Evolutionary conservation across 148 eudicot genomes (phyloP).

Genomic region (Amaranthus cruentus): DNA sequence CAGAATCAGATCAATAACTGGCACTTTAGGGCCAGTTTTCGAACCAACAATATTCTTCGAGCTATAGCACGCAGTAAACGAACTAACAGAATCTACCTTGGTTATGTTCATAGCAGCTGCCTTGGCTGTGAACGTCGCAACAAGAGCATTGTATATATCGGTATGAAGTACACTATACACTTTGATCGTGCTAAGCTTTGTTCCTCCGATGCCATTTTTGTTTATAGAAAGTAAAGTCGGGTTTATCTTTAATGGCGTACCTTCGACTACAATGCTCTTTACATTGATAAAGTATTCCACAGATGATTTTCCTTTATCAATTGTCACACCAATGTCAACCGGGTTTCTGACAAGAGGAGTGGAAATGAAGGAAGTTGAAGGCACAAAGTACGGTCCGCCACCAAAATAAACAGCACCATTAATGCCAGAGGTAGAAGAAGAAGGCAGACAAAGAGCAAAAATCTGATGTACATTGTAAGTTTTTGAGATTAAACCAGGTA

Average conservation of each 20-base stretch:
- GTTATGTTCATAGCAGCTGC: constrained; percentile 24
- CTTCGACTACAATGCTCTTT: constrained; percentile 24
- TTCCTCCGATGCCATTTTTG: constrained; percentile 32
- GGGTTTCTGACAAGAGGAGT: constrained; percentile 38
- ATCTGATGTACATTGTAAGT: constrained; percentile 23
- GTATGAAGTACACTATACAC: constrained; percentile 36
- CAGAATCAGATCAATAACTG: constrained; percentile 29
- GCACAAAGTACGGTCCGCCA: constrained; percentile 37
- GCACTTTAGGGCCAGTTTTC: constrained; percentile 27
- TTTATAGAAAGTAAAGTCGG: constrained; percentile 17
- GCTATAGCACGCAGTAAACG: constrained; percentile 38
- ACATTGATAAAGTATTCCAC: constrained; percentile 39
- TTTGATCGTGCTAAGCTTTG: constrained; percentile 30
- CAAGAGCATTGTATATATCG: constrained; percentile 30
- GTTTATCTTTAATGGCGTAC: constrained; percentile 16
- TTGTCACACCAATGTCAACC: constrained; percentile 26
- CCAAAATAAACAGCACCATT: constrained; percentile 47
- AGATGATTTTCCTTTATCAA: constrained; percentile 17
- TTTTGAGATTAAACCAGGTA: constrained; percentile 18
- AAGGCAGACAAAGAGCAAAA: constrained; percentile 38
- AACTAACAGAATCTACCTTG: constrained; percentile 25
- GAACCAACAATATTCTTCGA: constrained; percentile 24
- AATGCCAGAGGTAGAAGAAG: constrained; percentile 10
- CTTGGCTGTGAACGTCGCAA: constrained; percentile 21
- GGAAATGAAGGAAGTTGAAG: constrained; percentile 20